Base-by-base conservation (phyloP, 2,329 filamentous ascomycete genomes). In the Stemphylium vesicarium region DNA sequence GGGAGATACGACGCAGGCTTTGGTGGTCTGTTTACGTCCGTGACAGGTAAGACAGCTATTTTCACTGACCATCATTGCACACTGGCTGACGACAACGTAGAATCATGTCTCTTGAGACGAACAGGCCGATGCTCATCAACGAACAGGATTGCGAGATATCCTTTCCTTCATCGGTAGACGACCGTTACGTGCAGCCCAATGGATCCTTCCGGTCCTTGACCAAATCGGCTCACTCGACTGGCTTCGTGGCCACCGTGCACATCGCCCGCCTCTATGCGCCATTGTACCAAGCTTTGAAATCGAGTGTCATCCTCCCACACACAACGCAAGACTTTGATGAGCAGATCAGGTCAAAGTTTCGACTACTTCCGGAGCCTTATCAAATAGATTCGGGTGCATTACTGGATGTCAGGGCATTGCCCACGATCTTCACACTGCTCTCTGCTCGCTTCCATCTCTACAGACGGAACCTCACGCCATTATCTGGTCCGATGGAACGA, bases 1-100 rank as follows among this genome's bases (percentile, higher is more conserved):
- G 85, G 10, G 94, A 98, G 75, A 92, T 94, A 86, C 86, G 93
- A 50, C 86, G 90, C 57, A 84, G 93, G 50, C 85, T 95, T 2
- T 99, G 94, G 94, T 99, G 95, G 92, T 87, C 91, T 12, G 85
- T 96, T 52, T 98, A 98, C 76, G 86, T 92, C 39, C 87, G 93
- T 78, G 95, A 99, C 77, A 86, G 92, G 86, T 88, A 72, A 70
- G 80, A 18, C 33, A 22, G 2, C 2, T 16, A 8, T n/a, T 16
- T 11, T 11, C 8, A 13, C 8, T 13, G 4, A n/a, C 2, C 15
- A 1, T 29, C 4, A 15, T 8, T 32, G 6, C 7, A 10, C 1
- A 16, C 22, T 36, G 58, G 58, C 72, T 78, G 48, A 76, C 62
- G 16, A 32, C 16, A n/a, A n/a, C 33, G 10, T 66, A 88, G 86